Evolutionary conservation across 257 asterid genomes (phyloP).

Genomic region (Nicotiana paniculata): DNA sequence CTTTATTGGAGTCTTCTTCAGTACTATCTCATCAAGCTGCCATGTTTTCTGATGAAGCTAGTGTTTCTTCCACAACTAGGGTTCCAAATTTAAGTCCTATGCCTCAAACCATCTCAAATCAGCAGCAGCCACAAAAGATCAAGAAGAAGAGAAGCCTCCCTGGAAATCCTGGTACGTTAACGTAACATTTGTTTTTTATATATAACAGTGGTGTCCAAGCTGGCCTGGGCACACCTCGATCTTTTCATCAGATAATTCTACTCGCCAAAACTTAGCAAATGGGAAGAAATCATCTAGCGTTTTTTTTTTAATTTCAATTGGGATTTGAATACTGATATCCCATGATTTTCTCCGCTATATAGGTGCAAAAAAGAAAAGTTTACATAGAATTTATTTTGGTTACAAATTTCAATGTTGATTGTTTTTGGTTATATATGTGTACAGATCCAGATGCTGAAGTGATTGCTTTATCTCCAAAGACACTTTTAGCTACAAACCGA

Average conservation of each 20-base stretch:
- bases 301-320: background rate
- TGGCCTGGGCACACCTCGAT: background rate
- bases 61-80: slow-evolving; percentile 45
- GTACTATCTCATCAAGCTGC: slow-evolving; percentile 10
- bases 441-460: slow-evolving; percentile 89
- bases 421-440: background rate
- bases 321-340: background rate
- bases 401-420: background rate
- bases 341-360: background rate
- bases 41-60: slow-evolving; percentile 58
- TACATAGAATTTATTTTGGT: too few relatives aligned
- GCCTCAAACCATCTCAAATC: slow-evolving; percentile 26
- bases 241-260: background rate
- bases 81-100: slow-evolving; percentile 36
- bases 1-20: slow-evolving; percentile 1
- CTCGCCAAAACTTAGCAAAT: background rate
- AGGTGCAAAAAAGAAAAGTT: background rate
- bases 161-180: slow-evolving; percentile 65
- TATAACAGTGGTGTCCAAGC: background rate
- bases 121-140: slow-evolving; percentile 34
- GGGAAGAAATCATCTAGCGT: background rate
- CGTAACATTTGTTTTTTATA: background rate
- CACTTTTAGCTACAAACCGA: slow-evolving; percentile 68
- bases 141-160: slow-evolving; percentile 85
- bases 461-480: slow-evolving; percentile 69